These are phyloP conservation scores for Mimosa pudica DNA, from an alignment of 306 rosid genomes.

Conservation along the genomic window DNA sequence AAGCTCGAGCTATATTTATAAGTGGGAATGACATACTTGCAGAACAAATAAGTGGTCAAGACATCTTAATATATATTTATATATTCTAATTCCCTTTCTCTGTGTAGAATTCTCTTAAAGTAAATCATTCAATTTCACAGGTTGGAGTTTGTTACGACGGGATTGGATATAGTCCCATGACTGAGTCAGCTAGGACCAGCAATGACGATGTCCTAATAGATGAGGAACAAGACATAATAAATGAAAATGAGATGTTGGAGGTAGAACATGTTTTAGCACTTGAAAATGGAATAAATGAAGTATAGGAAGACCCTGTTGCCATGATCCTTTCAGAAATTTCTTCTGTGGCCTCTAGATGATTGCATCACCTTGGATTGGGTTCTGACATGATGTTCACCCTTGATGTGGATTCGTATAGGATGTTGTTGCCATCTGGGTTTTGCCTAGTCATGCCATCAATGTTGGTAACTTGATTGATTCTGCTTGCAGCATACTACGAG, in stretches of 20 bases:
- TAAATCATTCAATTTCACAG: constrained; percentile 50
- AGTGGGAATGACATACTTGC: constrained; percentile 41
- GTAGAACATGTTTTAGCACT: constrained; percentile 46
- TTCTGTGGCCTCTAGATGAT: constrained; percentile 73
- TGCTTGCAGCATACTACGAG: constrained; percentile 58
- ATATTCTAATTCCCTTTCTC: not conserved
- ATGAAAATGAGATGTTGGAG: too few relatives aligned
- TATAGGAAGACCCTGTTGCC: constrained; percentile 42
- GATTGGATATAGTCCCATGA: constrained; percentile 43
- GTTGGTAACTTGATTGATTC: constrained; percentile 57
- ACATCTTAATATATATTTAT: not conserved
- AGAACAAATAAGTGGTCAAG: constrained; percentile 53
- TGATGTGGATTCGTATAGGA: constrained; percentile 52
- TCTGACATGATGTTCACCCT: constrained; percentile 62
- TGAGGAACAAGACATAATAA: constrained; percentile 38
- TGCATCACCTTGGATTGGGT: constrained; percentile 77
- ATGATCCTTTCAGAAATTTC: constrained; percentile 46
- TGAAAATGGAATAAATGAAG: constrained; percentile 51
- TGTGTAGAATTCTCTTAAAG: constrained; percentile 33
- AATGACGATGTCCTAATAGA: constrained; percentile 45
- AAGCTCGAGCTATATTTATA: too few relatives aligned
- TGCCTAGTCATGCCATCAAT: constrained; percentile 50
- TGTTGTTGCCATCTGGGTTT: constrained; percentile 57
- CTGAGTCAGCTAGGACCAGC: constrained; percentile 43
- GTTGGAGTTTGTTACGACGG: constrained; percentile 56